Percentiles rank a stretch among this genome's conserved stretches.
phyloP scores from a whole-genome alignment of 2,329 filamentous ascomycete species.

The Periconia digitata region DNA sequence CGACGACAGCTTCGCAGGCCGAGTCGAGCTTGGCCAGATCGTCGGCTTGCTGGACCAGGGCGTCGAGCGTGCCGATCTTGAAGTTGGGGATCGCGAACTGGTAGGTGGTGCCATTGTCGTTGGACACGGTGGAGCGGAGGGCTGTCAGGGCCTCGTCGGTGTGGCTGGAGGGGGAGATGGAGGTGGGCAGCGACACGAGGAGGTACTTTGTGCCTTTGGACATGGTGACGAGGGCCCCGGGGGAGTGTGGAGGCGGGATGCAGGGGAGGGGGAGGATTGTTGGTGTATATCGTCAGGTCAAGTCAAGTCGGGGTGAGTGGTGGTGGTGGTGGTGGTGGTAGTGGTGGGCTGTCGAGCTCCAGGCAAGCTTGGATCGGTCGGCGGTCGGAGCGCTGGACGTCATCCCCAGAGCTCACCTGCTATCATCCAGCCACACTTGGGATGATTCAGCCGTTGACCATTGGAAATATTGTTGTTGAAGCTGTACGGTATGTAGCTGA shows the following conservation, averaged over 20 bases:
- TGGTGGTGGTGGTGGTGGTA: slow-evolving; percentile 11
- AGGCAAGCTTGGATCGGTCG: slow-evolving; percentile 19
- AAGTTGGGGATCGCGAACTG: slow-evolving; percentile 87
- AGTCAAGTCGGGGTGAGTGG: background rate
- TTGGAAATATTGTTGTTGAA: no score
- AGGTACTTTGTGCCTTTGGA: slow-evolving; percentile 67
- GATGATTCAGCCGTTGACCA: background rate
- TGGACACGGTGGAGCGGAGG: slow-evolving; percentile 69
- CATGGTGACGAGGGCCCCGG: slow-evolving; percentile 37
- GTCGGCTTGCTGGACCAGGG: slow-evolving; percentile 92
- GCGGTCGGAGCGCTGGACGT: slow-evolving; percentile 10
- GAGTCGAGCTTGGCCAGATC: slow-evolving; percentile 86
- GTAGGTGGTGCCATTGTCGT: slow-evolving; percentile 73
- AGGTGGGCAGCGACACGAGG: slow-evolving; percentile 85
- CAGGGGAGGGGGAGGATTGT: slow-evolving; percentile 2
- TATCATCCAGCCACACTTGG: background rate
- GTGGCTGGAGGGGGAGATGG: slow-evolving; percentile 79
- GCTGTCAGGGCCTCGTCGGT: slow-evolving; percentile 78
- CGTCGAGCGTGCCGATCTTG: slow-evolving; percentile 96
- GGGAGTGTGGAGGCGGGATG: slow-evolving; percentile 15
- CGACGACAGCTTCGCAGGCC: slow-evolving; percentile 77
- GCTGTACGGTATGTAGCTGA: background rate
- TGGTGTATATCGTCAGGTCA: no score
- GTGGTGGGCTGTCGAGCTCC: slow-evolving; percentile 20
- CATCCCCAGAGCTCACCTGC: background rate